A percentile compares a stretch with the other conserved stretches of the same genome.
phyloP scores from a whole-genome alignment of 228 moss, liverwort and hornwort species.

The Sphagnum fallax region DNA sequence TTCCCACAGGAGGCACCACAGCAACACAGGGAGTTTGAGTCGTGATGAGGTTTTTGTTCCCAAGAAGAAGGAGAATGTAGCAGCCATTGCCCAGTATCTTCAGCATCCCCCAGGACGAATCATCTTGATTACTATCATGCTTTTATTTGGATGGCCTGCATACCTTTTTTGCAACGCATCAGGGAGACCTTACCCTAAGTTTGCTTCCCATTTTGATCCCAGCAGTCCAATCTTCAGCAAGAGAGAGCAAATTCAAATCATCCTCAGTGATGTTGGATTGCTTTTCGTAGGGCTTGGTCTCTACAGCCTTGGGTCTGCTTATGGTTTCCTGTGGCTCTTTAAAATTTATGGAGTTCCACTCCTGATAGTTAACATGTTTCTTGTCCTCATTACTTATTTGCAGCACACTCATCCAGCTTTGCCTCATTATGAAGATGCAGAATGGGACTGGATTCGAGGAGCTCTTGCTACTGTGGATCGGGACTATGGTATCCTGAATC shows the following conservation, averaged over 20 bases:
- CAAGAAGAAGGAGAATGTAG: constrained; percentile 34
- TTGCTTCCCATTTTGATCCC: constrained; percentile 69
- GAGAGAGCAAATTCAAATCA: constrained; percentile 66
- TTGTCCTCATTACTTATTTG: constrained; percentile 83
- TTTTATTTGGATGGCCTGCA: constrained; percentile 76
- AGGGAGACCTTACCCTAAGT: constrained; percentile 58
- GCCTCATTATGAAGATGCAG: constrained; percentile 67
- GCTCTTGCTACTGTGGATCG: constrained; percentile 91
- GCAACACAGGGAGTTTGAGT: constrained; percentile 83
- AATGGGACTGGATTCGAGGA: constrained; percentile 97
- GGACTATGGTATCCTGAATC: constrained; percentile 80
- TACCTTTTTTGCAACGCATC: constrained; percentile 71
- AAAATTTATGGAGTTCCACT: constrained; percentile 66
- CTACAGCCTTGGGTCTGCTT: constrained; percentile 31
- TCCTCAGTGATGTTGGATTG: constrained; percentile 70
- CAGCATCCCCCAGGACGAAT: constrained; percentile 63
- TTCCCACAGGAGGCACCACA: constrained; percentile 91
- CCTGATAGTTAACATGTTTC: constrained; percentile 79
- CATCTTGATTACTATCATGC: constrained; percentile 39
- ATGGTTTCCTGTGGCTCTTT: constrained; percentile 47
- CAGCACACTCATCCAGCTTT: constrained; percentile 89
- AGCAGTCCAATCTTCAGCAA: constrained; percentile 73
- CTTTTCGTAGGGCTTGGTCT: constrained; percentile 36
- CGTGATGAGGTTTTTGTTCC: constrained; percentile 95
- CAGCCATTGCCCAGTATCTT: constrained; percentile 17